These are phyloP conservation scores for Phytophthora citricola DNA, from an alignment of 352 stramenopile genomes.

Conservation along the genomic window DNA sequence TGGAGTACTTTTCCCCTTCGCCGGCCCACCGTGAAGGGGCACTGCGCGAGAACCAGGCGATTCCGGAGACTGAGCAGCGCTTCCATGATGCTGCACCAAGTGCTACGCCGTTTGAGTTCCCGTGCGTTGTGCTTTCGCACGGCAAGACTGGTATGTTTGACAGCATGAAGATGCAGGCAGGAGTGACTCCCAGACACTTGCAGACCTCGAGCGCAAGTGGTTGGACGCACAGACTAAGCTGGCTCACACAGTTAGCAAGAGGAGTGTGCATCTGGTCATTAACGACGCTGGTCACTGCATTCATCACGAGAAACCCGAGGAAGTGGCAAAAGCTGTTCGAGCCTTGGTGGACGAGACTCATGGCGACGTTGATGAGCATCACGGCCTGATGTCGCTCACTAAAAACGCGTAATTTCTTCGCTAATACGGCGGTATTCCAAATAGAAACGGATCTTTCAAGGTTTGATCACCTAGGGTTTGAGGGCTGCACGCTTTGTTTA, in stretches of 20 bases:
- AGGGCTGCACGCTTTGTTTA: too few species aligned
- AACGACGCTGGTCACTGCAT: conserved; percentile 72
- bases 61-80: conserved; percentile 65
- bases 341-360: conserved; percentile 61
- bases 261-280: conserved; percentile 58
- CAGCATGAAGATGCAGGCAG: conserved; percentile 63
- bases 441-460: conserved; percentile 1
- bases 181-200: conserved; percentile 50
- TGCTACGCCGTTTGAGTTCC: conserved; percentile 47
- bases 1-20: conserved; percentile 73
- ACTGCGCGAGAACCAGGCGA: conserved; percentile 59
- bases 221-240: conserved; percentile 63
- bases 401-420: conserved; percentile 9
- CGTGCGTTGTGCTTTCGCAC: conserved; percentile 79
- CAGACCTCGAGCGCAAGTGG: conserved; percentile 71
- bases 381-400: conserved; percentile 36
- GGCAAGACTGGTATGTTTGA: conserved; percentile 72
- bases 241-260: conserved; percentile 49
- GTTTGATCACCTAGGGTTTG: not conserved
- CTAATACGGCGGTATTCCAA: conserved; percentile 1
- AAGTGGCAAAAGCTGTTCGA: conserved; percentile 59
- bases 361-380: conserved; percentile 30
- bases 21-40: conserved; percentile 67
- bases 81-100: conserved; percentile 48
- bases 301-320: conserved; percentile 76